Base-by-base conservation (phyloP, 257 asterid species). In the Paraleonurus japonicus region DNA sequence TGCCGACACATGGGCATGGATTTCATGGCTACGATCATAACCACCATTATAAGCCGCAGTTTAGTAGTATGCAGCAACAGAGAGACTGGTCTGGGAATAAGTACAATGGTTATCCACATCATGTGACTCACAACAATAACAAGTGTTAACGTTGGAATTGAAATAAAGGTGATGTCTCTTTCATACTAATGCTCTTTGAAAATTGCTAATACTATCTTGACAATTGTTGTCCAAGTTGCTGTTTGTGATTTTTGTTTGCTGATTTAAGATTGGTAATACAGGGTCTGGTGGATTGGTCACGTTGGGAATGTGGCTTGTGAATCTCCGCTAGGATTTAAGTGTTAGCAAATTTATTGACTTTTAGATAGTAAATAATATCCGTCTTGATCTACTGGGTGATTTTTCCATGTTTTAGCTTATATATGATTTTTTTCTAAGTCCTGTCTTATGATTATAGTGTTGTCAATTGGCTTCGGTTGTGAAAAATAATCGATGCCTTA, bases 61-160 rank as follows among this genome's bases (percentile, higher is more conserved):
- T 80, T 59, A 78, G 76, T 63, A 76, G 76, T 57, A 81, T 88
- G 85, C 91, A 79, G 80, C 95, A 87, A 32, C 95, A 79, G 75
- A 81, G 89, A 70, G 95, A 87, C 65, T 91, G 97, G 97, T 66
- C 92, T 35, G 92, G 92, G 58, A 87, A 75, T 78, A 86, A 81
- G 78, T 85, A 70, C 41, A 84, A 79, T 63, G 77, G 84, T 11
- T 86, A 81, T 79, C 82, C 84, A 37, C 81, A 83, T 61, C 92
- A 75, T 33, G 81, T 80, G 75, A 53, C 84, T 80, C 84, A 84
- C 50, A 81, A 81, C 75, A 87, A 88, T 75, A 85, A 23, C 87
- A 74, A 82, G 35, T 78, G 75, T 75, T 78, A 60, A 26, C 22
- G 70, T 1, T 61, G 61, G 75, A 62, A 65, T 69, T 70, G 67